Conservation (phyloP, 805 yeast species). For the Clavispora fructus region DNA sequence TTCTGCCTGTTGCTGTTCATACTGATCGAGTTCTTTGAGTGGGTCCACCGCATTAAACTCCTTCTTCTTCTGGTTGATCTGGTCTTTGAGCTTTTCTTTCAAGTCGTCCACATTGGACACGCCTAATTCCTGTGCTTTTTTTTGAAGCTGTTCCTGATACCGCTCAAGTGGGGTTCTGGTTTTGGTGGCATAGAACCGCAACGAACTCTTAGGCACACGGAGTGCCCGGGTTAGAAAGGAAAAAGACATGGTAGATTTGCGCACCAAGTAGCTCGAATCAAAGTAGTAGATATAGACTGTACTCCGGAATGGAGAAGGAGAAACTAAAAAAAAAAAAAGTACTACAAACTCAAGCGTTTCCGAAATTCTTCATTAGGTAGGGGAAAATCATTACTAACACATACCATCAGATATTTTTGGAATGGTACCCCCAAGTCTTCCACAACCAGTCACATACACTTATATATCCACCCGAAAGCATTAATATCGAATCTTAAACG, state of each 20-base stretch:
- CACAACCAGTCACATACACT: too few species aligned
- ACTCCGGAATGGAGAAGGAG: too few species aligned
- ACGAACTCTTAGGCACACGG: not conserved
- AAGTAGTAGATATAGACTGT: not conserved
- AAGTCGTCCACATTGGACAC: slow-evolving; percentile 50
- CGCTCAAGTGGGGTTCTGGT: slow-evolving; percentile 1
- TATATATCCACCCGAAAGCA: too few species aligned
- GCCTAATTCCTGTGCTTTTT: slow-evolving; percentile 33
- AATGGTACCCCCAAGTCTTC: too few species aligned
- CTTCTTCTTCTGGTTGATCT: slow-evolving; percentile 50
- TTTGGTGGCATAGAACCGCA: not conserved
- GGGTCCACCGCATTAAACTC: slow-evolving; percentile 66
- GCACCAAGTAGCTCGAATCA: not conserved
- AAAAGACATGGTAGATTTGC: not conserved
- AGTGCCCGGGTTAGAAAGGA: not conserved
- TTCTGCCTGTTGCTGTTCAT: slow-evolving; percentile 36
- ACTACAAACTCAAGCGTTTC: too few species aligned
- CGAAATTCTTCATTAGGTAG: too few species aligned
- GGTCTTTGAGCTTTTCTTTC: slow-evolving; percentile 55
- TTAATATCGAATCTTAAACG: too few species aligned
- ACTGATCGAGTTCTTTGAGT: slow-evolving; percentile 57
- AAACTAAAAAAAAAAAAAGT: too few species aligned
- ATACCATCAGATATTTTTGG: too few species aligned
- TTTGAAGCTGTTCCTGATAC: slow-evolving; percentile 29
- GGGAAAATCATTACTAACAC: too few species aligned